A percentile compares a stretch with the other conserved stretches of the same genome.
Conservation (phyloP, 208 protist species). For the Acanthamoeba sp. region DNA sequence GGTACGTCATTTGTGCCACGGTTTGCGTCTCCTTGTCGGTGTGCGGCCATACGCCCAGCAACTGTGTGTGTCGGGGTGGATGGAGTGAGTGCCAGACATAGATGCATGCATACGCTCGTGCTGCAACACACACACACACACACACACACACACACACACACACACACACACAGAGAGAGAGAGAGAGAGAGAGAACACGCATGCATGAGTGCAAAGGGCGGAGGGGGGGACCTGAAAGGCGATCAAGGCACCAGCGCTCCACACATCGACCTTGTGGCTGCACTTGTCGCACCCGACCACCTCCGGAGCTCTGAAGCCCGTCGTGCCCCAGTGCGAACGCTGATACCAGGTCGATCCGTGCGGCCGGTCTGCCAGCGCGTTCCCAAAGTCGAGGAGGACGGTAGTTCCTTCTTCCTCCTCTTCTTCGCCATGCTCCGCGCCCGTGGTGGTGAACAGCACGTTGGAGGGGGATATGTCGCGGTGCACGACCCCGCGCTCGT, state of each 20-base stretch:
- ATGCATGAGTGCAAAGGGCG: not conserved
- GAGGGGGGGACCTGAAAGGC: constrained; percentile 6
- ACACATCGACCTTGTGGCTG: not conserved
- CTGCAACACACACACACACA: no score
- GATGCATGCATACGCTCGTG: no score
- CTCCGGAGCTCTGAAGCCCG: not conserved
- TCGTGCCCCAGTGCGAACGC: not conserved
- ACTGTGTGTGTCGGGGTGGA: not conserved
- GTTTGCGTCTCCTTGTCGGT: not conserved
- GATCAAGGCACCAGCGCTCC: not conserved
- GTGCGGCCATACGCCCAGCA: not conserved
- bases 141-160: not conserved
- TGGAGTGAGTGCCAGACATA: no score
- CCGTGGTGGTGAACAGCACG: not conserved
- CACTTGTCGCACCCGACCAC: not conserved
- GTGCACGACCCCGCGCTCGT: not conserved
- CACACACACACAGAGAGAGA: not conserved
- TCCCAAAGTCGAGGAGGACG: not conserved
- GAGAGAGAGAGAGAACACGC: no score
- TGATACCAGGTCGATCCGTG: not conserved
- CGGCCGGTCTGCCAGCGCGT: not conserved
- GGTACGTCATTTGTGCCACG: not conserved
- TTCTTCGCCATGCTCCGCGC: not conserved
- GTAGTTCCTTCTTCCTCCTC: not conserved
- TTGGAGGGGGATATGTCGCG: not conserved